Evolutionary conservation across 192 early-diverging fungal genomes (phyloP).

Genomic region (Mortierella claussenii): DNA sequence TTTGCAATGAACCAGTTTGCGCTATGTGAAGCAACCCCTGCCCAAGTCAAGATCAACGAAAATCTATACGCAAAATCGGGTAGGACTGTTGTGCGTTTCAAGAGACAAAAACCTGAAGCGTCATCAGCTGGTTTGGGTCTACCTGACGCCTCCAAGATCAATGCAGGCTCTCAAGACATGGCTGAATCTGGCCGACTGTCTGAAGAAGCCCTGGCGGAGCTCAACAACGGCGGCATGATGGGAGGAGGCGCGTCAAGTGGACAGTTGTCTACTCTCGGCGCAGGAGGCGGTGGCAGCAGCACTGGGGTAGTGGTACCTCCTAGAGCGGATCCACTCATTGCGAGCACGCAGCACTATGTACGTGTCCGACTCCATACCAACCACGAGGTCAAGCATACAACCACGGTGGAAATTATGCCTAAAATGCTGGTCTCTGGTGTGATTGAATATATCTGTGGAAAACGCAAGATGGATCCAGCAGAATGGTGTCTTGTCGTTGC

Average conservation of each 20-base stretch:
- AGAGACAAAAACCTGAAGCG: conserved; percentile 14
- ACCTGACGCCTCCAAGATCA: conserved; percentile 9
- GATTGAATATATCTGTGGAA: conserved; percentile 86
- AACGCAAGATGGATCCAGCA: conserved; percentile 85
- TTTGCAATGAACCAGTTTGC: conserved; percentile 94
- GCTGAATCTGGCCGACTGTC: not conserved
- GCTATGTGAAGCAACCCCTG: conserved; percentile 79
- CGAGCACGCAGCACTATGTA: conserved; percentile 61
- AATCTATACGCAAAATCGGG: conserved; percentile 49
- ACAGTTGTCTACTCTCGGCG: not conserved
- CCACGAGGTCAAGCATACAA: conserved; percentile 88
- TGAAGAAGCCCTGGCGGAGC: not conserved
- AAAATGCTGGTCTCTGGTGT: conserved; percentile 82
- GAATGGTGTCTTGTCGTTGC: conserved; percentile 91
- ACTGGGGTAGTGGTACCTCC: conserved; percentile 5
- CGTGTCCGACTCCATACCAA: conserved; percentile 62
- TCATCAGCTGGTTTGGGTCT: conserved; percentile 13
- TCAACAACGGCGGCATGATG: not conserved
- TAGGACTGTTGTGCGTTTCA: conserved; percentile 27
- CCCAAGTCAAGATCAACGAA: conserved; percentile 71
- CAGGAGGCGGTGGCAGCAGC: not conserved
- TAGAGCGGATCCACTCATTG: conserved; percentile 30
- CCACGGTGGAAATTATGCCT: conserved; percentile 81
- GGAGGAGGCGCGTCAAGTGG: conserved; percentile 3
- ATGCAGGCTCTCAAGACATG: conserved; percentile 1